Conservation (phyloP, 371 early-diverging fungal genomes). For the Mucor circinelloides region DNA sequence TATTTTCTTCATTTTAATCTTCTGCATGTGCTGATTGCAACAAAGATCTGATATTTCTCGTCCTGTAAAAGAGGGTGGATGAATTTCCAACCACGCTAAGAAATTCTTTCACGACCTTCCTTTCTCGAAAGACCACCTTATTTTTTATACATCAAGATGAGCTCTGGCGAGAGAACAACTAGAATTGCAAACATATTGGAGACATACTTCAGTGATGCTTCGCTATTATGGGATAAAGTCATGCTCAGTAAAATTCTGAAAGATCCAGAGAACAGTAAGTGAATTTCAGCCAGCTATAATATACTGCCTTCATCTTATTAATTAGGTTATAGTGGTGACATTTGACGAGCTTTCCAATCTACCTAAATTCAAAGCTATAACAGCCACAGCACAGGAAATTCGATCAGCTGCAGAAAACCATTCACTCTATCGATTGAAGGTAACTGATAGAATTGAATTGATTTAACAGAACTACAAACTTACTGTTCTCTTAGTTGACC, state of each 20-base stretch:
- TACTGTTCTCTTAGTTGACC: background rate
- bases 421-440: constrained; percentile 18
- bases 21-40: too few relatives aligned
- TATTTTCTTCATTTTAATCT: too few relatives aligned
- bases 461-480: background rate
- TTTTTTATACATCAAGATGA: background rate
- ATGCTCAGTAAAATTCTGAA: constrained; percentile 28
- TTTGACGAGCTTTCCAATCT: constrained; percentile 22
- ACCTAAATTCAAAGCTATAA: constrained; percentile 23
- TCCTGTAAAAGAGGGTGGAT: background rate
- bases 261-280: constrained; percentile 37
- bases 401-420: constrained; percentile 15
- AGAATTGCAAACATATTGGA: constrained; percentile 37
- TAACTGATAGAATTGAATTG: background rate
- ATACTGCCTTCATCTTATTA: background rate
- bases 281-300: background rate
- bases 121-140: background rate
- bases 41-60: too few relatives aligned
- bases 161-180: background rate
- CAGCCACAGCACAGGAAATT: constrained; percentile 32
- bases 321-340: constrained; percentile 24
- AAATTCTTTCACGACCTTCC: background rate
- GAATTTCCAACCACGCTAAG: background rate
- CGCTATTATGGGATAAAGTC: constrained; percentile 43
- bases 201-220: constrained; percentile 49